Percentiles rank a stretch among this genome's conserved stretches.
Evolutionary conservation across 2,329 filamentous ascomycete genomes (phyloP).

Genomic region (Fusarium hainanense): DNA sequence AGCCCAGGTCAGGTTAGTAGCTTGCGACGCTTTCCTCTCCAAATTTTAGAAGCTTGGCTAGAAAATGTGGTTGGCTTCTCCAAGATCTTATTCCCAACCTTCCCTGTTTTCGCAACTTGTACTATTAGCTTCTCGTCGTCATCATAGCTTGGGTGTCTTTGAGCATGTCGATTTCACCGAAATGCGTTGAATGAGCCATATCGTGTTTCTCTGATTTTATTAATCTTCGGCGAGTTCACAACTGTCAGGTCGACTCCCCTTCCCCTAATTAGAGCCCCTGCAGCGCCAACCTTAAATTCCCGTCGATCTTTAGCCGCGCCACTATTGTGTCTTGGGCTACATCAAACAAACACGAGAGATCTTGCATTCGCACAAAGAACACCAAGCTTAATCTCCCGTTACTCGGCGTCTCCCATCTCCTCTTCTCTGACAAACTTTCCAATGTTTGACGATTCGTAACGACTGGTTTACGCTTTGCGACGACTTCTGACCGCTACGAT

Average conservation of each 20-base stretch:
- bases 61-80: conserved; percentile 29
- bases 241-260: background rate
- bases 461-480: background rate
- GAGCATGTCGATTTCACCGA: background rate
- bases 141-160: background rate
- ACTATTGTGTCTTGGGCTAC: conserved; percentile 32
- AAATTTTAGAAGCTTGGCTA: conserved; percentile 36
- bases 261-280: conserved; percentile 30
- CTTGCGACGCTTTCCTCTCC: conserved; percentile 15
- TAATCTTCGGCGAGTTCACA: background rate
- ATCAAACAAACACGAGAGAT: conserved; percentile 41
- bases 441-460: background rate
- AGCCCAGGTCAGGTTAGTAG: background rate
- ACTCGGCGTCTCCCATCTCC: conserved; percentile 1
- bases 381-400: conserved; percentile 29
- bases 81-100: conserved; percentile 29
- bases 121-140: background rate
- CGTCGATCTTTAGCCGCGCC: conserved; percentile 38
- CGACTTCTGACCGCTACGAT: conserved; percentile 16
- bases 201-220: background rate
- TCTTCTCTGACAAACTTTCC: background rate
- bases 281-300: conserved; percentile 38
- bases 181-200: background rate
- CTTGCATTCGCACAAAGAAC: conserved; percentile 38
- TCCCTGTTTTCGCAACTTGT: conserved; percentile 16